Base-by-base conservation (phyloP, 2,329 filamentous ascomycete species). In the Phialemoniopsis sp. region DNA sequence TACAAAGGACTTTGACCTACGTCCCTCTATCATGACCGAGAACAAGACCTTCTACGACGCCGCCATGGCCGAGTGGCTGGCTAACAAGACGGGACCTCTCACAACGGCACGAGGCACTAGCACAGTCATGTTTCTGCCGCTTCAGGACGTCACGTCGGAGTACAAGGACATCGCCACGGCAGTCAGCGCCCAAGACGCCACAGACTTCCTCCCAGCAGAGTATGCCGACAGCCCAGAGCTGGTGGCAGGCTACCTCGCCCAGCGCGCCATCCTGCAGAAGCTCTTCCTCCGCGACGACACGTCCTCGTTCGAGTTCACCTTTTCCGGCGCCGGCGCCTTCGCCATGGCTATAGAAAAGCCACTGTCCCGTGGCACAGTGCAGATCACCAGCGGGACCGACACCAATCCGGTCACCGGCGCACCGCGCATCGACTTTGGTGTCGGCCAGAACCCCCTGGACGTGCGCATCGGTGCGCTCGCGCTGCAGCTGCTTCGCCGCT, bases 321-420 rank as follows among this genome's bases (percentile, higher is more conserved):
- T 43, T 21, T 34, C 34, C 18, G 41, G 33, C 21, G 21, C 26
- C 14, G 32, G 21, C 19, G 13, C 21, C 28, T 12, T 34, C 10
- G 16, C 29, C 12, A 21, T 39, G 26, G 37, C 37, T 12, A 17
- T 37, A 8, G 35, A 38, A n/a, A 40, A 40, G 34, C 34, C 38
- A 12, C 32, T 38, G 13, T 40, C 33, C 17, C 38, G 41, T 9
- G 41, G 41, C 30, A 43, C 41, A 10, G 19, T 43, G n/a, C 31
- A 29, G 16, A 36, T 37, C 21, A 6, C 6, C 21, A 26, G 21
- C 10, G 21, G 10, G 21, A 26, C 21, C 21, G 21, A 26, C 21
- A 10, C 21, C 6, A 10, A 26, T 10, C 21, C 21, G 21, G 21
- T 6, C 21, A 10, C 21, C 21, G 21, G 21, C 21, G 21, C 21